Base-by-base conservation (phyloP, 1,139 yeast genomes). In the Debaryomycetaceae sp. region DNA sequence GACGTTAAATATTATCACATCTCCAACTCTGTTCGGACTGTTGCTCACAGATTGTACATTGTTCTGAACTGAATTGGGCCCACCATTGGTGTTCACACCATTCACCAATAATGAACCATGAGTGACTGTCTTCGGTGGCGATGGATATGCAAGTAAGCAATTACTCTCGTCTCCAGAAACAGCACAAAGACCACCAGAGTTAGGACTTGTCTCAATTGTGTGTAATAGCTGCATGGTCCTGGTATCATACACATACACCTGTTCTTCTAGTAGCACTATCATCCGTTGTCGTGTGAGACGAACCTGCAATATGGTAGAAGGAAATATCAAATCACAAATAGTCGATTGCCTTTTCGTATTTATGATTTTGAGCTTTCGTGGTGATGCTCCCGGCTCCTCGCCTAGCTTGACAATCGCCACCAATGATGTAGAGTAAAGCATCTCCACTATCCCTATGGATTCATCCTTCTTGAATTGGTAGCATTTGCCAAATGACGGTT, bases 321-420 rank as follows among this genome's bases (percentile, higher is more conserved):
- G 97, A 63, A 90, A 93, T 0, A 95, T 83, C 48, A 93, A 76
- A 60, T 93, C 98, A 64, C 95, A 90, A 38, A 86, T 88, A 13
- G 83, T 81, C 33, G 82, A 75, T 54, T 75, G 80, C 47, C 76
- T 75, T 60, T 87, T 89, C 2, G 96, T 88, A 67, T 95, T 93
- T 50, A 90, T 75, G 46, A 90, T 83, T 60, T 83, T 82, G 47
- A 93, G 72, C 53, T 90, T 80, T 46, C 97, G 75, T 11, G 97
- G 96, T 6, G 95, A 85, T 56, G 85, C 75, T 3, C 78, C 78
- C 1, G 90, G 84, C 55, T 84, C 90, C 55, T 89, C 96, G 6
- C 97, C 97, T 47, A 84, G 68, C 1, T 96, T 96, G 4, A 91
- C 96, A 8, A 89, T 75, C 1, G 96, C 97, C 24, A 93, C 76